A percentile compares a stretch with the other conserved stretches of the same genome.
Conservation (phyloP, 768 basidiomycete species). For the Cytidiella melzeri region DNA sequence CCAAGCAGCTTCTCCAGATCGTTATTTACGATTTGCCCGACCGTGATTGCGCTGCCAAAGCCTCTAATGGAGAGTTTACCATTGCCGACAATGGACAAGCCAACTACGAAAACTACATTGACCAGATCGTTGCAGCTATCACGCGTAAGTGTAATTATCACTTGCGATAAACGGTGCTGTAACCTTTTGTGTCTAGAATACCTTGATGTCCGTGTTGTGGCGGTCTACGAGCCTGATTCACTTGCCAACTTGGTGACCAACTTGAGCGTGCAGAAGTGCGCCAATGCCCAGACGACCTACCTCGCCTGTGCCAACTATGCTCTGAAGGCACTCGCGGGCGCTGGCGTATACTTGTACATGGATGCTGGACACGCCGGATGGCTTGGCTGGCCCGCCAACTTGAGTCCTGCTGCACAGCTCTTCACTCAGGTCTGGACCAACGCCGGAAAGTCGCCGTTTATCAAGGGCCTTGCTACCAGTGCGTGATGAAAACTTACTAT, state of each 20-base stretch:
- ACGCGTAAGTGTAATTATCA: conserved; percentile 40
- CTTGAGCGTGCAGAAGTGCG: conserved; percentile 51
- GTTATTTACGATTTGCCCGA: conserved; percentile 52
- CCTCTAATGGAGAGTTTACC: conserved; percentile 61
- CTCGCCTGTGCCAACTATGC: conserved; percentile 48
- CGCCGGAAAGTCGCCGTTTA: conserved; percentile 49
- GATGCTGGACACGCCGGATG: conserved; percentile 59
- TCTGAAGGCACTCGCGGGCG: conserved; percentile 45
- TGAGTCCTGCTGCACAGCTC: conserved; percentile 50
- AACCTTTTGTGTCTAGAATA: too few species aligned
- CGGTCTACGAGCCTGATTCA: conserved; percentile 63
- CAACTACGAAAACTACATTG: conserved; percentile 56
- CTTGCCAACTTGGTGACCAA: conserved; percentile 67
- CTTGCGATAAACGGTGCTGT: too few species aligned
- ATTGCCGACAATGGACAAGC: conserved; percentile 50
- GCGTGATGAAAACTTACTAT: background rate
- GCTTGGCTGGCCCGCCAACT: conserved; percentile 65
- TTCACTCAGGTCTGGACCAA: conserved; percentile 43
- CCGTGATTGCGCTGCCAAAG: conserved; percentile 59
- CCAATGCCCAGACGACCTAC: conserved; percentile 47
- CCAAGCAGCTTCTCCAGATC: conserved; percentile 38
- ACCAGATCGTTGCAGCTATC: conserved; percentile 53
- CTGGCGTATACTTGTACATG: conserved; percentile 56
- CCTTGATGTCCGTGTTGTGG: conserved; percentile 57
- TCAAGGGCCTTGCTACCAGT: conserved; percentile 57